A percentile compares a stretch with the other conserved stretches of the same genome.
Evolutionary conservation across 1,284 basidiomycete genomes (phyloP).

Genomic region (Fomitopsis pinicola): DNA sequence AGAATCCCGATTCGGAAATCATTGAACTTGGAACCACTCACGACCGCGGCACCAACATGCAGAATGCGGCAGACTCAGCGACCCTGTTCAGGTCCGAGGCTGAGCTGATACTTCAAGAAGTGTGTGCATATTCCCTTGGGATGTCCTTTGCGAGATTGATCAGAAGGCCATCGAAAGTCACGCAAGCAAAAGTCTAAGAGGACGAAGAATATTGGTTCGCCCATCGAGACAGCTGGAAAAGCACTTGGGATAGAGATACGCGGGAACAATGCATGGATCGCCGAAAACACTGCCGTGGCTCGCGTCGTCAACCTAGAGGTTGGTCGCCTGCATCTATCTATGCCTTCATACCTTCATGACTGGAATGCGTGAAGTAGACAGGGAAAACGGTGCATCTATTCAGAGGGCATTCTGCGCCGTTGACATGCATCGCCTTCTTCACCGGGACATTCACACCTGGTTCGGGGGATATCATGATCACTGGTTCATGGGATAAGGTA

Average conservation of each 20-base stretch:
- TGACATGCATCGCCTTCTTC: constrained; percentile 74
- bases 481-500: constrained; percentile 90
- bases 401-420: constrained; percentile 83
- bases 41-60: neutral
- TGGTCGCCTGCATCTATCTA: constrained; percentile 12
- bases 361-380: constrained; percentile 36
- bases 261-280: constrained; percentile 73
- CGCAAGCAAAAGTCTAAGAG: constrained; percentile 71
- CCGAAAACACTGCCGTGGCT: constrained; percentile 77
- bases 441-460: constrained; percentile 32
- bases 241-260: constrained; percentile 67
- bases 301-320: constrained; percentile 77
- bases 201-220: constrained; percentile 68
- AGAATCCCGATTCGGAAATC: neutral
- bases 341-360: neutral
- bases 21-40: neutral
- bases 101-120: constrained; percentile 67
- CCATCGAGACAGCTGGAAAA: constrained; percentile 73
- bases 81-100: constrained; percentile 69
- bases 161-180: constrained; percentile 35
- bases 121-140: constrained; percentile 27
- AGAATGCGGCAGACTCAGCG: constrained; percentile 19
- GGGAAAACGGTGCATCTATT: constrained; percentile 74
- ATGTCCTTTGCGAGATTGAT: neutral
- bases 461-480: constrained; percentile 57